phyloP scores from a whole-genome alignment of 805 yeast species.

The Priceomyces fermenticarens region DNA sequence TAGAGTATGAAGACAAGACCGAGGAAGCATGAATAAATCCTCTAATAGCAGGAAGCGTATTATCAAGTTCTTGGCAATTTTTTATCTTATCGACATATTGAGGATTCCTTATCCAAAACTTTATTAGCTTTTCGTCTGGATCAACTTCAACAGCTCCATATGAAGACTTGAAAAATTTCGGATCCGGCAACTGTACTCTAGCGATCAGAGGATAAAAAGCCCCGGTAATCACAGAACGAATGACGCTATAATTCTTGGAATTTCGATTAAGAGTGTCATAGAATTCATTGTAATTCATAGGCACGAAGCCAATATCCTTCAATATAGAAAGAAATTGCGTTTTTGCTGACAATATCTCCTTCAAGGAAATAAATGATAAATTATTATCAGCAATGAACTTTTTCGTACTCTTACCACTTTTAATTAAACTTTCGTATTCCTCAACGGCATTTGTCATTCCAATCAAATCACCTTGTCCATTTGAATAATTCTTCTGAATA shows the following conservation, averaged over 20 bases:
- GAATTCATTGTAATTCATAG: constrained; percentile 43
- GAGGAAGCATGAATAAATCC: constrained; percentile 90
- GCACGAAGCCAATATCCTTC: constrained; percentile 75
- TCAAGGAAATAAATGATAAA: constrained; percentile 61
- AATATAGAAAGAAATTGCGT: constrained; percentile 68
- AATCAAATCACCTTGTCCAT: constrained; percentile 71
- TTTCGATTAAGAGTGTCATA: constrained; percentile 43
- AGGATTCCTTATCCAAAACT: constrained; percentile 71
- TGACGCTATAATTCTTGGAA: constrained; percentile 44
- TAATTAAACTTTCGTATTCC: constrained; percentile 40
- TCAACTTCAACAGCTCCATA: constrained; percentile 85
- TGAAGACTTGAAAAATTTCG: constrained; percentile 64
- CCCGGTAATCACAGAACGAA: constrained; percentile 72
- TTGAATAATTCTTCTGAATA: constrained; percentile 36
- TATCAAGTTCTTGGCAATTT: constrained; percentile 8
- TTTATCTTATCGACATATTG: constrained; percentile 29
- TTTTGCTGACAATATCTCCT: constrained; percentile 69
- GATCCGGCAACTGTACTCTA: constrained; percentile 76
- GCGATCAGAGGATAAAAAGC: constrained; percentile 82
- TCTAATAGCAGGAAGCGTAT: constrained; percentile 54
- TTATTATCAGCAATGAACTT: constrained; percentile 53
- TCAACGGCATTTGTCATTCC: constrained; percentile 61
- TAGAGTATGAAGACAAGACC: constrained; percentile 51
- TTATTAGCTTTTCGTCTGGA: constrained; percentile 71
- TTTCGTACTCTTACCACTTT: constrained; percentile 24